Evolutionary conservation across 1,284 basidiomycete species (phyloP), one percentile per base, ranked within the genome.

Genomic region (Cryptococcus floricola): DNA sequence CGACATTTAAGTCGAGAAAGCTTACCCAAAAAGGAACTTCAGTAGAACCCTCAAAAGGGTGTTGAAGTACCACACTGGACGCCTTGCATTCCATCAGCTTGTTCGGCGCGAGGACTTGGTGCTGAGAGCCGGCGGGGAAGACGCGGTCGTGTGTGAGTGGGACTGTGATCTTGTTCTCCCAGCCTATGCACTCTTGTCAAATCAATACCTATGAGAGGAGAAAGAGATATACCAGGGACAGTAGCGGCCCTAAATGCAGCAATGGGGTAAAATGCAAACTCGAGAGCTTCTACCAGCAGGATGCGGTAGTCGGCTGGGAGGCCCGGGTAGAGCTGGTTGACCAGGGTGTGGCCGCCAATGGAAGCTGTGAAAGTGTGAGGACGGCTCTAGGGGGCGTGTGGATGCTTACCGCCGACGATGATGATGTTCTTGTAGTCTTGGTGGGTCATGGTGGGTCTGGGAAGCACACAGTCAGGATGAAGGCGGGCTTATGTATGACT

Each of bases 201-300:
- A 12, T 42, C 10, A 19, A 13, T 3, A 8, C 7, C n/a, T 8
- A 34, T 18, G 34, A 43, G 19, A 19, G 12, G n/a, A 3, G 14
- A 25, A 27, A 27, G 16, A 5, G 13, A 63, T 63, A 49, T 38
- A 58, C 74, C 73, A 19, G 78, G 74, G 3, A 71, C 64, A 38
- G 79, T 77, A 10, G 73, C 51, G 2, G 74, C 77, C 46, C 79
- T 65, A 13, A 80, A 66, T 13, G 67, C 62, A 2, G 67, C 69
- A 37, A 77, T 65, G 1, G 71, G 62, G 65, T 69, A 77, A 56
- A 69, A 76, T 0, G 68, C 64, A 34, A 66, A 74, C 6, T 66
- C 68, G 31, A 66, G 61, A 10, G 73, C 67, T 50, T 80, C 79
- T 53, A 80, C 71, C 3, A 80, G 61, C 5, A 80, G 63, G 51